Conservation (phyloP, 1,284 basidiomycete species). For the Takashimella koratensis region DNA sequence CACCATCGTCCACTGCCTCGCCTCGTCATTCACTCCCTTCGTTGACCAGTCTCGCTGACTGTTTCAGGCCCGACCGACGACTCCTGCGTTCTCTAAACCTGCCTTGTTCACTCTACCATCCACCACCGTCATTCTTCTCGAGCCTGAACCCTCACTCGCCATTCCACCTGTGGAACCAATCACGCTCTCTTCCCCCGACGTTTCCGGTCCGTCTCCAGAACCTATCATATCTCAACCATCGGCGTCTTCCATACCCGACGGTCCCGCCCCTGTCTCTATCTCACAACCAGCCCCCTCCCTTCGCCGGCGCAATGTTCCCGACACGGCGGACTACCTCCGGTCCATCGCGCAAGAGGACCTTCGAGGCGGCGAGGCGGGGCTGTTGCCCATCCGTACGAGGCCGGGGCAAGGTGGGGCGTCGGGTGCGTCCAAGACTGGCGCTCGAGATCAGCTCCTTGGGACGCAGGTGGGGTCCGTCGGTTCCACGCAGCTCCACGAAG, state of each 20-base stretch:
- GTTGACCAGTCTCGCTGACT: not conserved
- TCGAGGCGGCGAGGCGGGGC: constrained; percentile 26
- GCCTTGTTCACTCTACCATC: not conserved
- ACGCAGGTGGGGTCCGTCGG: constrained; percentile 21
- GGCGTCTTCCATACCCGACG: not conserved
- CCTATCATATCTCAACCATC: not conserved
- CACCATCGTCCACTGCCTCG: not conserved
- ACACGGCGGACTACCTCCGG: constrained; percentile 29
- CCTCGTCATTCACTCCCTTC: not conserved
- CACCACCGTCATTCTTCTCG: constrained; percentile 1
- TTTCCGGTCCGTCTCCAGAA: not conserved
- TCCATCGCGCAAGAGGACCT: constrained; percentile 25
- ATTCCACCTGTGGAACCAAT: not conserved
- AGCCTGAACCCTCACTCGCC: not conserved
- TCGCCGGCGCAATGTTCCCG: not conserved
- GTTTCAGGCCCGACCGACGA: not conserved
- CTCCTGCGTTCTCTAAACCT: not conserved
- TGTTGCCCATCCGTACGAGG: constrained; percentile 26
- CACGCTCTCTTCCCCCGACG: not conserved
- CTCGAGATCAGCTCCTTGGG: constrained; percentile 22
- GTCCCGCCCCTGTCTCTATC: not conserved
- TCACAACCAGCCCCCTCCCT: not conserved
- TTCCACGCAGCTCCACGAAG: constrained; percentile 45
- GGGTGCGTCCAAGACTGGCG: constrained; percentile 9
- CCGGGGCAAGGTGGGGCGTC: constrained; percentile 1